Evolutionary conservation across 2,329 filamentous ascomycete genomes (phyloP).

Genomic region (Cordyceps tenuipes): DNA sequence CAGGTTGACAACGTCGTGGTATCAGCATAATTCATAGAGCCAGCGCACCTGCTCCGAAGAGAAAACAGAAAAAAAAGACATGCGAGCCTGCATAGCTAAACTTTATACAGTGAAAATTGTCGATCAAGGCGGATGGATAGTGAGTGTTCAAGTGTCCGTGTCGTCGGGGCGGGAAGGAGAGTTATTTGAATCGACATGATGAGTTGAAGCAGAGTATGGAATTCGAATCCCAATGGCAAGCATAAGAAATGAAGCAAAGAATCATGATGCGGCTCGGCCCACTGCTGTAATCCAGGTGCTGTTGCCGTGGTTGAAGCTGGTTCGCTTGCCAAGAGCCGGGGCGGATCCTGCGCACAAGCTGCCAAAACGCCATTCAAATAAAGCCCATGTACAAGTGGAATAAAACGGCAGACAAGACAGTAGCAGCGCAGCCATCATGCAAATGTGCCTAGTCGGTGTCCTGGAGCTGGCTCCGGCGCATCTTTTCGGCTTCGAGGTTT

Average conservation of each 20-base stretch:
- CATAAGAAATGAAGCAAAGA: constrained; percentile 11
- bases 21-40: constrained; percentile 12
- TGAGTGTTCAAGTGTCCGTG: constrained; percentile 18
- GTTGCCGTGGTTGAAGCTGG: constrained; percentile 29
- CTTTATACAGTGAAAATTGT: constrained; percentile 11
- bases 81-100: constrained; percentile 5
- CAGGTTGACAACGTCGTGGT: constrained; percentile 10
- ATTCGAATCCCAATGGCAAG: not conserved
- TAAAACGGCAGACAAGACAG: constrained; percentile 17
- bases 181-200: constrained; percentile 13
- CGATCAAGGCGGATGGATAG: constrained; percentile 2
- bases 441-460: constrained; percentile 38
- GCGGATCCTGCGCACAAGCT: constrained; percentile 29
- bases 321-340: constrained; percentile 35
- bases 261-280: constrained; percentile 1
- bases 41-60: constrained; percentile 6
- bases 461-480: constrained; percentile 79
- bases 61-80: constrained; percentile 5
- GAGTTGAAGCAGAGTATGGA: not conserved
- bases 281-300: constrained; percentile 20
- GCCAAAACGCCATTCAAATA: constrained; percentile 45
- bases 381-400: constrained; percentile 21
- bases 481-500: constrained; percentile 98
- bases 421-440: constrained; percentile 8
- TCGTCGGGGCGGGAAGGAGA: constrained; percentile 14